phyloP scores from a whole-genome alignment of 2,329 filamentous ascomycete genomes.

The Colletotrichum tropicicola region DNA sequence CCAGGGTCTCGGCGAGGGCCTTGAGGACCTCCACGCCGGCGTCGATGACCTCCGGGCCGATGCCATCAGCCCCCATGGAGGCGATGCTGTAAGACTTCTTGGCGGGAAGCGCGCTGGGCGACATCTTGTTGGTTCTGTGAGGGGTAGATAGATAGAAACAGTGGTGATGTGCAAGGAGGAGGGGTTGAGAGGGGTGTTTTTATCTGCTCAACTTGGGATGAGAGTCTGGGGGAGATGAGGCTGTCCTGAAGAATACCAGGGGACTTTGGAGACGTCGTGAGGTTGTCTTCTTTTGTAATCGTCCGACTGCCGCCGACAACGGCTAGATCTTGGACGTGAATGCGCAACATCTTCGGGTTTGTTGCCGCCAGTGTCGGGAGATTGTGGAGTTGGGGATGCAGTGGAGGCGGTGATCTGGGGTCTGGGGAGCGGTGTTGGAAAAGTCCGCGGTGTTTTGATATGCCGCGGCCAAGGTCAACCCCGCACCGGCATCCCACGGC shows the following conservation, averaged over 20 bases:
- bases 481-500: not conserved
- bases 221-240: not conserved
- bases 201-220: not conserved
- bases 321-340: slow-evolving; percentile 6
- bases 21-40: slow-evolving; percentile 69
- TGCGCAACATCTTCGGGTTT: slow-evolving; percentile 2
- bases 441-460: not conserved
- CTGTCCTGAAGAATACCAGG: not conserved
- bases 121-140: slow-evolving; percentile 14
- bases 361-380: not conserved
- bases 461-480: slow-evolving; percentile 5
- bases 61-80: slow-evolving; percentile 71
- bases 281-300: slow-evolving; percentile 22
- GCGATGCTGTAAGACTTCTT: slow-evolving; percentile 59
- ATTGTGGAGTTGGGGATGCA: slow-evolving; percentile 10
- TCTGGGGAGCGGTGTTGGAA: slow-evolving; percentile 7
- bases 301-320: slow-evolving; percentile 6
- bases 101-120: slow-evolving; percentile 23
- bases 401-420: slow-evolving; percentile 21
- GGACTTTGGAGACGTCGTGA: not conserved
- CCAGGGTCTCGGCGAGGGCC: slow-evolving; percentile 57
- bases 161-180: not conserved
- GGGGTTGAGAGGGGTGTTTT: not conserved
- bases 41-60: slow-evolving; percentile 70
- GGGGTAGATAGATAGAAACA: too few relatives aligned